Conservation (phyloP, 139 green algal genomes). For the Micractinium conductrix region DNA sequence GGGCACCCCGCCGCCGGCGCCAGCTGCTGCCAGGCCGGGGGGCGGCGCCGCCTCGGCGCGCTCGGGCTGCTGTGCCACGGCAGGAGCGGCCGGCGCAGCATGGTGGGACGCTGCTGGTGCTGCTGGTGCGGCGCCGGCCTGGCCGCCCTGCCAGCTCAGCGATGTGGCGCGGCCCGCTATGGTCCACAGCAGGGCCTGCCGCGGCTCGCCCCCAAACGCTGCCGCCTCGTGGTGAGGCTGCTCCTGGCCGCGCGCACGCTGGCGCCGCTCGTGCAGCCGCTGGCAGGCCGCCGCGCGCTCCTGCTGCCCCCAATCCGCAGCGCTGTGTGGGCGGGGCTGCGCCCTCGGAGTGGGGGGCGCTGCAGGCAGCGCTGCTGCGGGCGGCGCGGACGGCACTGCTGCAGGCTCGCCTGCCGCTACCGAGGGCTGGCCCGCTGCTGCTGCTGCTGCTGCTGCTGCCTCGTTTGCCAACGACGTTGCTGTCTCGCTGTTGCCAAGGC, state of each 20-base stretch:
- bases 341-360: neutral
- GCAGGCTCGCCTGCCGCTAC: neutral
- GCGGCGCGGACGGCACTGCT: neutral
- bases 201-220: slow-evolving; percentile 10
- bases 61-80: too few relatives aligned
- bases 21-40: neutral
- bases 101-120: neutral
- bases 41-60: too few relatives aligned
- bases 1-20: neutral
- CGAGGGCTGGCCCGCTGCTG: neutral
- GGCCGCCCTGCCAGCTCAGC: slow-evolving; percentile 3
- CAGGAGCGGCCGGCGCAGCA: too few relatives aligned
- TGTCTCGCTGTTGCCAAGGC: neutral
- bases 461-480: neutral
- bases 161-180: slow-evolving; percentile 25
- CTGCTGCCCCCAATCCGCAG: neutral
- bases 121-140: neutral
- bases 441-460: neutral
- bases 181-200: slow-evolving; percentile 35
- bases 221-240: neutral
- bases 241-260: neutral
- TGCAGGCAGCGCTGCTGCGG: too few relatives aligned
- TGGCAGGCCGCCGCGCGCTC: neutral
- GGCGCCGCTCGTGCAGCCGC: neutral
- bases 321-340: too few relatives aligned